These are phyloP conservation scores for Pelagomonas calceolata DNA, from an alignment of 108 stramenopile genomes.

Conservation along the genomic window DNA sequence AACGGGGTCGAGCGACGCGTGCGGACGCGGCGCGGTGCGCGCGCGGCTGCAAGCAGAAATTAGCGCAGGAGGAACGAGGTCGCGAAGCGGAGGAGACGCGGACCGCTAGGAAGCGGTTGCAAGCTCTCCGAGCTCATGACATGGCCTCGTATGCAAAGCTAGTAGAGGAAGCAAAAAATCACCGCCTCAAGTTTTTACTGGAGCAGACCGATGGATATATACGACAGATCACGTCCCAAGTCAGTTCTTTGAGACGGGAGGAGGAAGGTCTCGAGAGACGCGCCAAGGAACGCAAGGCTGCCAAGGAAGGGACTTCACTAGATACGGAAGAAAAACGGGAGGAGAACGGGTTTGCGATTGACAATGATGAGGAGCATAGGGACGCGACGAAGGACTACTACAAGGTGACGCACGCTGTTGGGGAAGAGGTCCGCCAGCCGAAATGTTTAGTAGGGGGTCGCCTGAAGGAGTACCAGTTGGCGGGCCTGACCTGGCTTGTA, in stretches of 20 bases:
- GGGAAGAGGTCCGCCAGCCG: not conserved
- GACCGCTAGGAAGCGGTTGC: not conserved
- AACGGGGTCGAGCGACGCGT: not conserved
- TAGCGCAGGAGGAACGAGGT: not conserved
- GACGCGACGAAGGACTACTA: not conserved
- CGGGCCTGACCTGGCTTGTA: constrained; percentile 94
- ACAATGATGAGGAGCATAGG: too few species aligned
- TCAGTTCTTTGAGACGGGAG: constrained; percentile 17
- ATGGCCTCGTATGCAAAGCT: constrained; percentile 32
- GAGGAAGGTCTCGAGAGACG: not conserved
- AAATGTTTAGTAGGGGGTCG: constrained; percentile 22
- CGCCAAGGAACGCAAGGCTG: not conserved
- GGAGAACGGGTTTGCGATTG: too few species aligned
- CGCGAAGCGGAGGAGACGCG: not conserved
- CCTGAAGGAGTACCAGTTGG: constrained; percentile 84
- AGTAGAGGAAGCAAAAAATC: constrained; percentile 36
- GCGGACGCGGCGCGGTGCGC: not conserved
- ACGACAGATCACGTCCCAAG: constrained; percentile 22
- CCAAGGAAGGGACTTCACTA: not conserved
- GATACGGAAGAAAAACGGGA: not conserved
- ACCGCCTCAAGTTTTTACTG: constrained; percentile 28
- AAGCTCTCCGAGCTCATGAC: constrained; percentile 24
- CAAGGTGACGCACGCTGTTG: not conserved
- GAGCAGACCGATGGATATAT: constrained; percentile 31
- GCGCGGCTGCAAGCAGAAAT: not conserved